Conservation (phyloP, 306 rosid genomes). For the Prosopis cineraria region DNA sequence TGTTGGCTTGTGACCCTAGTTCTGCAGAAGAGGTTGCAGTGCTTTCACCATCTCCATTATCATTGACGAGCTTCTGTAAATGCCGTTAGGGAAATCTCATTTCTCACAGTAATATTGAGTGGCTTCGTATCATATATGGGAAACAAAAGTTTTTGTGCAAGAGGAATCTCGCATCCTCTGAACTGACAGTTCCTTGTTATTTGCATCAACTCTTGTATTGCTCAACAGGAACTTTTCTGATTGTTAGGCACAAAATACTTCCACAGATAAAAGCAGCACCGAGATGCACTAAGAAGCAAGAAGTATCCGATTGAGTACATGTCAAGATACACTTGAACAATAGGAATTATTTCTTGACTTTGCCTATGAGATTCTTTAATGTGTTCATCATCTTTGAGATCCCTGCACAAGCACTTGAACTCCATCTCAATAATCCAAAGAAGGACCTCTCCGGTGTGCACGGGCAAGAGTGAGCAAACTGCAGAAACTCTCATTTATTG, state of each 20-base stretch:
- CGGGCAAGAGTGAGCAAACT: background rate
- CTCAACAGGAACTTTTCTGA: background rate
- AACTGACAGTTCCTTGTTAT: background rate
- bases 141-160: background rate
- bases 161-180: conserved; percentile 3
- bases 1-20: background rate
- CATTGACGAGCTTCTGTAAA: background rate
- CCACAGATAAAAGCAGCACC: conserved; percentile 4
- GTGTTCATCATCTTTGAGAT: background rate
- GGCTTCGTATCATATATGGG: conserved; percentile 8
- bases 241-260: background rate
- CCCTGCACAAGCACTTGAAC: background rate
- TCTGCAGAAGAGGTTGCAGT: conserved; percentile 9
- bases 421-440: background rate
- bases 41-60: conserved; percentile 3
- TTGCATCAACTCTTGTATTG: background rate
- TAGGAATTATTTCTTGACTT: background rate
- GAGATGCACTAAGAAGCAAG: background rate
- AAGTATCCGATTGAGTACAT: background rate
- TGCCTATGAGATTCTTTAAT: background rate
- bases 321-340: background rate
- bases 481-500: background rate
- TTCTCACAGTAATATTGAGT: background rate
- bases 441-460: background rate
- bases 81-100: conserved; percentile 3